Evolutionary conservation across 2,329 filamentous ascomycete species (phyloP).

Genomic region (Aspergillus alliaceus): DNA sequence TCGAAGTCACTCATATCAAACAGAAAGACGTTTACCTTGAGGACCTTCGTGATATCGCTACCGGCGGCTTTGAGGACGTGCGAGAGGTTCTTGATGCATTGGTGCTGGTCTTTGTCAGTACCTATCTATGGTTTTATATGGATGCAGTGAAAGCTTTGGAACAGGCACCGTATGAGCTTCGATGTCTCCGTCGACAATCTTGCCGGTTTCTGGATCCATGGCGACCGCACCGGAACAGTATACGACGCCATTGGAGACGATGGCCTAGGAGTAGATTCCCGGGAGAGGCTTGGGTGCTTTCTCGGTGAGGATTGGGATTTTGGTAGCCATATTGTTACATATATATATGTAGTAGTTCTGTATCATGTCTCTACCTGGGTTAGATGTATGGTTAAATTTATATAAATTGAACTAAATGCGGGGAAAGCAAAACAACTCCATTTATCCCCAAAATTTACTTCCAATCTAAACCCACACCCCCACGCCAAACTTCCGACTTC

Average conservation of each 20-base stretch:
- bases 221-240: constrained; percentile 68
- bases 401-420: no score
- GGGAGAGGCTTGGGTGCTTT: constrained; percentile 55
- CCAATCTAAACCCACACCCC: no score
- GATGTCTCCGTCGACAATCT: constrained; percentile 58
- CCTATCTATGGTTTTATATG: not conserved
- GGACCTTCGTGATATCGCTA: constrained; percentile 58
- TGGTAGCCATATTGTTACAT: constrained; percentile 36
- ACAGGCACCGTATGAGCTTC: constrained; percentile 53
- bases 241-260: constrained; percentile 65
- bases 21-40: constrained; percentile 69
- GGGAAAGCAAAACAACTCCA: no score
- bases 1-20: constrained; percentile 66
- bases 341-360: no score
- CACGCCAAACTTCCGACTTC: no score
- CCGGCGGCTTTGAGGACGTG: constrained; percentile 62
- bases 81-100: constrained; percentile 60
- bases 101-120: constrained; percentile 37
- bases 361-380: no score
- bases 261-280: constrained; percentile 59
- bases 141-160: not conserved
- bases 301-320: constrained; percentile 45
- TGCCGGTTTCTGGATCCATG: constrained; percentile 55
- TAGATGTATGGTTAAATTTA: no score
- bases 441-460: no score